phyloP scores from a whole-genome alignment of 805 yeast species.

The Danielia reshetovae region DNA sequence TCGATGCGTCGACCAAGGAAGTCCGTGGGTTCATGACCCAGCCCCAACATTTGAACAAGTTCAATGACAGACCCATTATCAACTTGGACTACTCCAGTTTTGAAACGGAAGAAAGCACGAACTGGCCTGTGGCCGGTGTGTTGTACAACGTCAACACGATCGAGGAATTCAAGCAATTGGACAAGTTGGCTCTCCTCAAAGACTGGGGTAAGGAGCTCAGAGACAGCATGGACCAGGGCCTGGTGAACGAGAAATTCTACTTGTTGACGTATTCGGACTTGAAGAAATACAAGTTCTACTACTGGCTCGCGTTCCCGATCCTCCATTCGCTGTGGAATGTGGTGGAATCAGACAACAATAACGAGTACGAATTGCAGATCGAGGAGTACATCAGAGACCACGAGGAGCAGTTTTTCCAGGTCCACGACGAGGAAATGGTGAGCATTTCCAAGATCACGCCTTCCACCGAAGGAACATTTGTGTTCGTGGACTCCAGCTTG shows the following conservation, averaged over 20 bases:
- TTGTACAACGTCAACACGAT: constrained; percentile 70
- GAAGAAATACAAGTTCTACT: constrained; percentile 80
- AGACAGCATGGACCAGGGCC: constrained; percentile 12
- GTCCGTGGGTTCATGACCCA: constrained; percentile 44
- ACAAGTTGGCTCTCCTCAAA: constrained; percentile 58
- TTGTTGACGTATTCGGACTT: constrained; percentile 76
- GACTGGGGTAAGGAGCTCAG: constrained; percentile 28
- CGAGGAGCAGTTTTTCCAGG: constrained; percentile 1
- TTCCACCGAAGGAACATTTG: constrained; percentile 15
- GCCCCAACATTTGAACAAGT: constrained; percentile 30
- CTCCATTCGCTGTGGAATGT: constrained; percentile 50
- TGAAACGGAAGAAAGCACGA: constrained; percentile 8
- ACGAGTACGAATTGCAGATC: constrained; percentile 5
- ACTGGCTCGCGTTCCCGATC: constrained; percentile 86
- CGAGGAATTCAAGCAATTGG: constrained; percentile 72
- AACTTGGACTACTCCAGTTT: constrained; percentile 34
- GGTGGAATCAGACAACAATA: constrained; percentile 4
- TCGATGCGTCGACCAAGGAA: constrained; percentile 46
- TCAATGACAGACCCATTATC: constrained; percentile 32
- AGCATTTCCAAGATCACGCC: background rate
- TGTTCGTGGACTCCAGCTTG: constrained; percentile 31
- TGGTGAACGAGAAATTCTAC: constrained; percentile 32
- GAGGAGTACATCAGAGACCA: constrained; percentile 3
- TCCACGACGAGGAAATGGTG: constrained; percentile 1
- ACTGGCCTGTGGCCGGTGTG: constrained; percentile 26